These are phyloP conservation scores for Saturnispora sanitii DNA, from an alignment of 805 yeast species.

Conservation along the genomic window DNA sequence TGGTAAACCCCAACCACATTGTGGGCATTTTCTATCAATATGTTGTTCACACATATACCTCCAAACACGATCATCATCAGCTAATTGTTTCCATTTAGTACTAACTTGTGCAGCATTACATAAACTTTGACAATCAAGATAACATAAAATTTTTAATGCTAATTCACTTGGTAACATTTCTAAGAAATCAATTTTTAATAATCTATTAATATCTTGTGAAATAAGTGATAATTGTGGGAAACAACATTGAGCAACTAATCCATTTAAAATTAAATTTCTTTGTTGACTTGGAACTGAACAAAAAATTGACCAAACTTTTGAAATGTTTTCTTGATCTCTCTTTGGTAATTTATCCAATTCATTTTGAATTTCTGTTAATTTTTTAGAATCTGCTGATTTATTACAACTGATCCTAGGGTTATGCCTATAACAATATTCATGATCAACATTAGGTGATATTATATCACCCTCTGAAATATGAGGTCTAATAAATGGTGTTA, in stretches of 20 bases:
- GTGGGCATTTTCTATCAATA: conserved; percentile 93
- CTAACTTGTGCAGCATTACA: conserved; percentile 93
- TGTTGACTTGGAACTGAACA: conserved; percentile 62
- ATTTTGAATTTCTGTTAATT: conserved; percentile 55
- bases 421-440: conserved; percentile 81
- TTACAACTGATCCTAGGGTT: conserved; percentile 79
- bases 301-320: conserved; percentile 78
- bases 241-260: conserved; percentile 82
- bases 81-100: conserved; percentile 74
- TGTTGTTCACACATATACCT: conserved; percentile 98
- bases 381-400: conserved; percentile 52
- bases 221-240: conserved; percentile 89
- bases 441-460: conserved; percentile 25
- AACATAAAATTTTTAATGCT: conserved; percentile 74
- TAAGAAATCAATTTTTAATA: conserved; percentile 84
- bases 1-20: conserved; percentile 99
- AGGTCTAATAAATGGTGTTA: conserved; percentile 28
- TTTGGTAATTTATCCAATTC: conserved; percentile 48
- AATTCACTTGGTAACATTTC: conserved; percentile 79
- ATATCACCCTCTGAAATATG: conserved; percentile 30
- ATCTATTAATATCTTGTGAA: conserved; percentile 63
- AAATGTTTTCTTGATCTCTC: conserved; percentile 68
- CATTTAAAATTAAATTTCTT: conserved; percentile 69
- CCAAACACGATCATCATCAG: conserved; percentile 97
- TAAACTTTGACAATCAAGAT: conserved; percentile 84